These are phyloP conservation scores for Sonneratia alba DNA, from an alignment of 345 rosid species.

Conservation along the genomic window DNA sequence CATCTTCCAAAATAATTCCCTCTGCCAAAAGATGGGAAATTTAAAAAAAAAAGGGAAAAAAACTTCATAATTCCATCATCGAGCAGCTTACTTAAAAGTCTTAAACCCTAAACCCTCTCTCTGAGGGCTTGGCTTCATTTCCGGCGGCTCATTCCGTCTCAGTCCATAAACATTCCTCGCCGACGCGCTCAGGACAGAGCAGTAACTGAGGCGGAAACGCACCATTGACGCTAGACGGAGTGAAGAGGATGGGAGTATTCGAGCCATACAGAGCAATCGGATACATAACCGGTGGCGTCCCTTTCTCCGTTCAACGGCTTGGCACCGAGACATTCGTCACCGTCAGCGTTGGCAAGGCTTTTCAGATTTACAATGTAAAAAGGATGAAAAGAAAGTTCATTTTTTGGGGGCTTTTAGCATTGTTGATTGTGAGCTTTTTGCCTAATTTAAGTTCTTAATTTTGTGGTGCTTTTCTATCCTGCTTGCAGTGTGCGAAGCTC, in stretches of 20 bases:
- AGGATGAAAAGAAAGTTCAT: background rate
- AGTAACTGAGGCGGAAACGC: background rate
- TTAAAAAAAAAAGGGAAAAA: too few species aligned
- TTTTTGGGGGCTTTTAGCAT: background rate
- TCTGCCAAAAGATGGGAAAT: background rate
- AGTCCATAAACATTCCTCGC: background rate
- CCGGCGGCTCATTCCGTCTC: background rate
- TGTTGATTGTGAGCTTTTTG: background rate
- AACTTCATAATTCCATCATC: background rate
- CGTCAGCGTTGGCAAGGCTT: slow-evolving; percentile 88
- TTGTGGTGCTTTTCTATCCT: background rate
- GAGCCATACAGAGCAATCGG: slow-evolving; percentile 91
- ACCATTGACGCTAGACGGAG: too few species aligned
- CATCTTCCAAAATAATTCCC: too few species aligned
- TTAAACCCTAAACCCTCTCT: slow-evolving; percentile 10
- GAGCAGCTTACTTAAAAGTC: background rate
- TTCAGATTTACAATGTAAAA: slow-evolving; percentile 67
- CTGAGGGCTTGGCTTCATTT: background rate
- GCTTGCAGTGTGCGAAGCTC: slow-evolving; percentile 79
- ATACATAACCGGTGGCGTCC: slow-evolving; percentile 68
- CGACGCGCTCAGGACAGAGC: background rate
- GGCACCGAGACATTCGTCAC: slow-evolving; percentile 92
- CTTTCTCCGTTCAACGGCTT: slow-evolving; percentile 76
- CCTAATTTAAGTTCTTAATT: background rate
- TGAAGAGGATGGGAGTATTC: slow-evolving; percentile 64